phyloP scores from a whole-genome alignment of 2,329 filamentous ascomycete genomes.

The Mycocentrospora acerina region DNA sequence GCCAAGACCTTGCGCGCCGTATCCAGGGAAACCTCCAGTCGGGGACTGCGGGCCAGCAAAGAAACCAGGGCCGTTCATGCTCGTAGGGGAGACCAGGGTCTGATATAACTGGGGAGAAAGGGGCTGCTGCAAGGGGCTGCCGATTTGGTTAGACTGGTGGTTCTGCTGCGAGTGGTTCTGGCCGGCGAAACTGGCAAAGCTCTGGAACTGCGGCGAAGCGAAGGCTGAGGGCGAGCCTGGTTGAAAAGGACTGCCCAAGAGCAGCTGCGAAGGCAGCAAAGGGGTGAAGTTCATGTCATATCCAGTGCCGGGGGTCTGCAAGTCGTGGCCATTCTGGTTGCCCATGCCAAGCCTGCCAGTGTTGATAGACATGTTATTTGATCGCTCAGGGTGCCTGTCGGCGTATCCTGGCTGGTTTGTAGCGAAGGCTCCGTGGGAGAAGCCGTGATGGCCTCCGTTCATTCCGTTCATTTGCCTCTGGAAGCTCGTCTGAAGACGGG shows the following conservation, averaged over 20 bases:
- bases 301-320: conserved; percentile 82
- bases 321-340: conserved; percentile 65
- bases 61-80: conserved; percentile 78
- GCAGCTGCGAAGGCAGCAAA: conserved; percentile 87
- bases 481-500: conserved; percentile 62
- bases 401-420: conserved; percentile 81
- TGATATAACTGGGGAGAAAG: conserved; percentile 85
- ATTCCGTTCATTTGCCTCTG: conserved; percentile 69
- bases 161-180: conserved; percentile 61
- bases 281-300: conserved; percentile 99
- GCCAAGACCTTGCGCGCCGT: conserved; percentile 61
- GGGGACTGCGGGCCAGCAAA: conserved; percentile 82
- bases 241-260: conserved; percentile 95
- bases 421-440: conserved; percentile 89
- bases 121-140: conserved; percentile 68
- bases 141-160: conserved; percentile 62
- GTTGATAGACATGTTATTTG: conserved; percentile 90
- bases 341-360: conserved; percentile 66
- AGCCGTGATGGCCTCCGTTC: conserved; percentile 73
- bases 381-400: conserved; percentile 80
- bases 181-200: conserved; percentile 67
- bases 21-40: conserved; percentile 69
- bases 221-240: conserved; percentile 90
- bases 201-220: conserved; percentile 88
- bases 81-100: conserved; percentile 80